phyloP scores from a whole-genome alignment of 2,329 filamentous ascomycete genomes.

The Didymellaceae sp. region DNA sequence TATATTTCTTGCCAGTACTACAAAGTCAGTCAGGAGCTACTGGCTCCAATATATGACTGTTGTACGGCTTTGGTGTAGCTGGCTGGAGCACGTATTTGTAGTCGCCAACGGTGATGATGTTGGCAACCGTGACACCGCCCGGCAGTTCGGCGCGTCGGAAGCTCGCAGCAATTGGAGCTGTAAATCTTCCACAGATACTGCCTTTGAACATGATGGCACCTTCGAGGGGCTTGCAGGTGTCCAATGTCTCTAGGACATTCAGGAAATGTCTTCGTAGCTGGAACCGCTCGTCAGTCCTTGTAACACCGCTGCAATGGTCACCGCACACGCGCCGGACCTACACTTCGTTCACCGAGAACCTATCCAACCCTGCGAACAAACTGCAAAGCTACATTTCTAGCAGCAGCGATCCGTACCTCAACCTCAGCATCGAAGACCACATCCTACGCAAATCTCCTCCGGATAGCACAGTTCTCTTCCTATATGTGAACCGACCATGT shows the following conservation, averaged over 20 bases:
- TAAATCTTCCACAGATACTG: slow-evolving; percentile 9
- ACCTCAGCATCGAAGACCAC: slow-evolving; percentile 92
- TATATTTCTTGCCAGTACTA: no score
- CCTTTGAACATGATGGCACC: slow-evolving; percentile 23
- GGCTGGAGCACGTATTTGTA: slow-evolving; percentile 9
- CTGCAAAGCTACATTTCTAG: slow-evolving; percentile 56
- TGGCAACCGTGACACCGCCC: slow-evolving; percentile 14
- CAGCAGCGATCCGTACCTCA: slow-evolving; percentile 78
- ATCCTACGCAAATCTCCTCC: slow-evolving; percentile 76
- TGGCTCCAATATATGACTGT: no score
- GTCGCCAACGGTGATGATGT: background rate
- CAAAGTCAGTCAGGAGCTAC: no score
- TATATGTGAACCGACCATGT: slow-evolving; percentile 87
- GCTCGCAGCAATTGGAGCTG: slow-evolving; percentile 9
- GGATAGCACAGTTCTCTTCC: slow-evolving; percentile 78
- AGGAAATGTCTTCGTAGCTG: background rate
- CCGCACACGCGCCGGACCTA: slow-evolving; percentile 6
- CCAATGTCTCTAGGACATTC: background rate
- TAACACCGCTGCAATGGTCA: background rate
- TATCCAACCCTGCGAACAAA: slow-evolving; percentile 40
- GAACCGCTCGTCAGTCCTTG: background rate
- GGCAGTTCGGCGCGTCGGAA: slow-evolving; percentile 14
- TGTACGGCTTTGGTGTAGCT: no score
- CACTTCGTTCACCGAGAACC: slow-evolving; percentile 38
- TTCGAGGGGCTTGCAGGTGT: slow-evolving; percentile 20